These are phyloP conservation scores for Neurospora sublineolata DNA, from an alignment of 495 filamentous ascomycete genomes.

Conservation along the genomic window DNA sequence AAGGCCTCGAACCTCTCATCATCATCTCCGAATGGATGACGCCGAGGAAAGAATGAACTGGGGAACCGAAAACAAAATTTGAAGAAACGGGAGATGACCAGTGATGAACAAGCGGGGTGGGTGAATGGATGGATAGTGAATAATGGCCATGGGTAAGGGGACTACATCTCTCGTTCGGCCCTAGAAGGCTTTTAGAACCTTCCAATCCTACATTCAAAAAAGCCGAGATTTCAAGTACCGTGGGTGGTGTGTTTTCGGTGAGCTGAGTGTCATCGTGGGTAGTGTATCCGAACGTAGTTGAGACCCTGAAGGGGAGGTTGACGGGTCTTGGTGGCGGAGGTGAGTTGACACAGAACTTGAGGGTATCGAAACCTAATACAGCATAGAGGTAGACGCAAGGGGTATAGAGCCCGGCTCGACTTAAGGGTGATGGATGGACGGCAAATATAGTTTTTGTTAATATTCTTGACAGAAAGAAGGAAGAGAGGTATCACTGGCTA, in stretches of 20 bases:
- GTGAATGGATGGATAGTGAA: not conserved
- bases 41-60: not conserved
- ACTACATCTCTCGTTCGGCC: not conserved
- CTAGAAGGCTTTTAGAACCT: not conserved
- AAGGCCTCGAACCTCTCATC: no score
- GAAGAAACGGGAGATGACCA: not conserved
- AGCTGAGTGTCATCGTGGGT: not conserved
- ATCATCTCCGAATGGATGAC: not conserved
- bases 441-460: not conserved
- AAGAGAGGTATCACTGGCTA: not conserved
- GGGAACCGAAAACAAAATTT: not conserved
- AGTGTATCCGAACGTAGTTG: not conserved
- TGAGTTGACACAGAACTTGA: not conserved
- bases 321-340: not conserved
- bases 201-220: not conserved
- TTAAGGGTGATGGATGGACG: not conserved
- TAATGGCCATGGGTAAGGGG: not conserved
- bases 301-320: not conserved
- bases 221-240: not conserved
- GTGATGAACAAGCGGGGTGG: not conserved
- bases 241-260: not conserved
- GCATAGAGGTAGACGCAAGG: not conserved
- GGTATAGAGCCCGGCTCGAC: not conserved
- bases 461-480: not conserved
- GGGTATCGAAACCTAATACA: not conserved